Conservation (phyloP, 495 filamentous ascomycete species). For the Platismatia glauca region DNA sequence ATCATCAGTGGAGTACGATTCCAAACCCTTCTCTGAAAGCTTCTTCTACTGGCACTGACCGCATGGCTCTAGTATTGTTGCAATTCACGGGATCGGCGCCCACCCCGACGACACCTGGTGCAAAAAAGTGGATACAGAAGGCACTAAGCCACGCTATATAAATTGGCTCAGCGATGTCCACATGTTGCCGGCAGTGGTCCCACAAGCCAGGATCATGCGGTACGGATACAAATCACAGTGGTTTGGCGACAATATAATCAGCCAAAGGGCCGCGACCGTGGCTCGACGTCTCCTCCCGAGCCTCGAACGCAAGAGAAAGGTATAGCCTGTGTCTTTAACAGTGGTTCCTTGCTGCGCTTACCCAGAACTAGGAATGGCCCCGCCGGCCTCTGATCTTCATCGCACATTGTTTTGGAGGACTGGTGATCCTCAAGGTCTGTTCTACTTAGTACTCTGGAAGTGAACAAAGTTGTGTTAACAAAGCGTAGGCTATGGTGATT, state of each 20-base stretch:
- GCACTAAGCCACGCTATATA: conserved; percentile 16
- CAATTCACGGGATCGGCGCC: conserved; percentile 25
- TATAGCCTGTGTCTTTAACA: background rate
- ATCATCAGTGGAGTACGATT: conserved; percentile 1
- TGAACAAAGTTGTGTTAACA: background rate
- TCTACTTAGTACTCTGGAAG: background rate
- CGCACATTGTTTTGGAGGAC: conserved; percentile 1
- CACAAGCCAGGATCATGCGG: conserved; percentile 24
- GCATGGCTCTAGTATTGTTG: conserved; percentile 22
- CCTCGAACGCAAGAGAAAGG: background rate
- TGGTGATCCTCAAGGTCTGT: background rate
- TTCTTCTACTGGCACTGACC: conserved; percentile 3
- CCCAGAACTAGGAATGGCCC: background rate
- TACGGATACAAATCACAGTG: conserved; percentile 28
- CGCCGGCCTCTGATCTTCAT: conserved; percentile 3
- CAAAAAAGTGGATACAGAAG: conserved; percentile 21
- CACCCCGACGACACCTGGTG: conserved; percentile 25
- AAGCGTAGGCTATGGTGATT: background rate
- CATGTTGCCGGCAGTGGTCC: conserved; percentile 23
- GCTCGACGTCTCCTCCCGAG: background rate
- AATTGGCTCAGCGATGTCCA: conserved; percentile 23
- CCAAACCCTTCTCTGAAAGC: background rate
- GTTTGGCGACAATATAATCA: conserved; percentile 16
- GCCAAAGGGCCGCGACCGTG: conserved; percentile 20
- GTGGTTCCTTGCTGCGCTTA: background rate